phyloP scores from a whole-genome alignment of 176 grass and related monocot genomes.

The Dactylis glomerata region DNA sequence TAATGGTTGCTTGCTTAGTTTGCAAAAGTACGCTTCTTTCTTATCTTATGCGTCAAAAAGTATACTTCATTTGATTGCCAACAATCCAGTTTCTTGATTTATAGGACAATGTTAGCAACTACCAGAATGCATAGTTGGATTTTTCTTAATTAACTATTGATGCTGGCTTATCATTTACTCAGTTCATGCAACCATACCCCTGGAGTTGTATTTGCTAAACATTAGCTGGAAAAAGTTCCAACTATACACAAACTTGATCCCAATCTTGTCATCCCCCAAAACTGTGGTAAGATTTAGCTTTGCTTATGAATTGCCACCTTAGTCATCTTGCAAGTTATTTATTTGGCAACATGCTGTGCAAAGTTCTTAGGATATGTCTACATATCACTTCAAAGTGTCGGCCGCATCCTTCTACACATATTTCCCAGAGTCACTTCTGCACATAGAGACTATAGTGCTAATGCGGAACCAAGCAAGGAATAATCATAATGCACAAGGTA shows the following conservation, averaged over 20 bases:
- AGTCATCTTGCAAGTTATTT: not conserved
- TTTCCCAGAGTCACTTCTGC: not conserved
- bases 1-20: conserved; percentile 16
- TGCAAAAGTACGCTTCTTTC: not conserved
- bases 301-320: not conserved
- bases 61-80: conserved; percentile 6
- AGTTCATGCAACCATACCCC: not conserved
- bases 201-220: not conserved
- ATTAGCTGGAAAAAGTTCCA: not conserved
- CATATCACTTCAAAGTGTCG: not conserved
- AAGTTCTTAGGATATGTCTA: not conserved
- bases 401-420: not conserved
- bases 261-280: not conserved
- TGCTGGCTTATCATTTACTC: not conserved
- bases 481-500: not conserved
- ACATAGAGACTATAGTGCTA: not conserved
- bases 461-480: not conserved
- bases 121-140: not conserved
- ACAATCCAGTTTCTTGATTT: not conserved
- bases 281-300: not conserved
- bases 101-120: not conserved
- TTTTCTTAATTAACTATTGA: not conserved
- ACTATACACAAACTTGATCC: not conserved
- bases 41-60: not conserved
- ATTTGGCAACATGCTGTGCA: not conserved